Conservation (phyloP, 2,329 filamentous ascomycete genomes). For the Madurella fahalii region DNA sequence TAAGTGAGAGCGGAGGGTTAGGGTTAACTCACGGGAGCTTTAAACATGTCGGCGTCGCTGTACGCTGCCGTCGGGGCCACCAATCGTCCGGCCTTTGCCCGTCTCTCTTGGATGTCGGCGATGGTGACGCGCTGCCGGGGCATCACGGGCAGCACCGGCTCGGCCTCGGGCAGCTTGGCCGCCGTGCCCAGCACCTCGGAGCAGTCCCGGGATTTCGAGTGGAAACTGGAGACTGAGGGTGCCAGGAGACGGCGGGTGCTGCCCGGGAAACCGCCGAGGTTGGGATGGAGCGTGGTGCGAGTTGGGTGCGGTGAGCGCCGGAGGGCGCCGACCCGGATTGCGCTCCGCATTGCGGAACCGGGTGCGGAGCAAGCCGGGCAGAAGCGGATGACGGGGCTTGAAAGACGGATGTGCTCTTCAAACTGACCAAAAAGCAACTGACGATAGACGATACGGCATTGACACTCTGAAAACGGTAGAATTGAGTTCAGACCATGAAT, state of each 20-base stretch:
- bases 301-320: slow-evolving; percentile 1
- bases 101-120: slow-evolving; percentile 61
- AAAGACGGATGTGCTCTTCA: no score
- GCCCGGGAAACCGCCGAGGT: neutral
- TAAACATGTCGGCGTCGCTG: slow-evolving; percentile 79
- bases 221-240: slow-evolving; percentile 6
- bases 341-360: slow-evolving; percentile 8
- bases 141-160: slow-evolving; percentile 14
- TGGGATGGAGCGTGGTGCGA: neutral
- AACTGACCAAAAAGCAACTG: neutral
- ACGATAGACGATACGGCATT: neutral
- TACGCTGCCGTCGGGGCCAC: slow-evolving; percentile 72
- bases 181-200: slow-evolving; percentile 19
- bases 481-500: neutral
- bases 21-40: slow-evolving; percentile 56
- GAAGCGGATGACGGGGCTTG: neutral
- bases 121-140: slow-evolving; percentile 46
- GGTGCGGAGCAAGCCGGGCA: neutral
- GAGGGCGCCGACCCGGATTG: slow-evolving; percentile 10
- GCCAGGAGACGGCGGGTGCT: neutral
- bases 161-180: slow-evolving; percentile 26
- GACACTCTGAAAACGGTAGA: neutral
- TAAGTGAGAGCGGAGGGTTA: neutral
- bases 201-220: slow-evolving; percentile 17
- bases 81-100: slow-evolving; percentile 67